Conservation (phyloP, 148 eudicot species). For the Mesembryanthemum crystallinum region DNA sequence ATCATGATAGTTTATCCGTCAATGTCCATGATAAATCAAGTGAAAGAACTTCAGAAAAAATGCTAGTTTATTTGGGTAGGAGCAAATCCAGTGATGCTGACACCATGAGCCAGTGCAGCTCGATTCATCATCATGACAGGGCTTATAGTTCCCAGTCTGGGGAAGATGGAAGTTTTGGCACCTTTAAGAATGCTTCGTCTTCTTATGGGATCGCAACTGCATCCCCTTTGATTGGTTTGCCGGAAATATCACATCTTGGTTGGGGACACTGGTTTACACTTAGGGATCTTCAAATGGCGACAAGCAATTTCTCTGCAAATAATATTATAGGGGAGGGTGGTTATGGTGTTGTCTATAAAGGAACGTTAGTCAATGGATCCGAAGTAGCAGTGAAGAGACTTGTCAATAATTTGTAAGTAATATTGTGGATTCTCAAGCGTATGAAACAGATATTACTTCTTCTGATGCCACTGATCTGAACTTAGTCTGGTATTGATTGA, state of each 20-base stretch:
- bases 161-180: conserved; percentile 72
- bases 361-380: conserved; percentile 68
- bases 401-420: conserved; percentile 79
- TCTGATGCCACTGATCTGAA: conserved; percentile 4
- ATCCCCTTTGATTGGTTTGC: conserved; percentile 85
- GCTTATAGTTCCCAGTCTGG: conserved; percentile 76
- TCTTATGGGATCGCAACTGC: conserved; percentile 50
- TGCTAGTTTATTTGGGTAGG: conserved; percentile 65
- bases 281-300: conserved; percentile 77
- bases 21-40: conserved; percentile 50
- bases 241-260: conserved; percentile 82
- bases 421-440: neutral
- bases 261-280: conserved; percentile 98
- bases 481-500: conserved; percentile 16
- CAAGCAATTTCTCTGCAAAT: conserved; percentile 59
- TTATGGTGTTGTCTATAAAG: conserved; percentile 82
- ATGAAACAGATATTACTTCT: neutral
- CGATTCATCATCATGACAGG: conserved; percentile 64
- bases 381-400: conserved; percentile 90
- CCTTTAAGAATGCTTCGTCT: conserved; percentile 48
- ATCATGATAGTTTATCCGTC: conserved; percentile 42
- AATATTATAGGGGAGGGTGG: conserved; percentile 88
- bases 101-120: conserved; percentile 79
- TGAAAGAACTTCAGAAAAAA: conserved; percentile 65
- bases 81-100: conserved; percentile 78